Evolutionary conservation across 768 basidiomycete genomes (phyloP), one percentile per base, ranked within the genome.

Genomic region (Suillus ampliporus): DNA sequence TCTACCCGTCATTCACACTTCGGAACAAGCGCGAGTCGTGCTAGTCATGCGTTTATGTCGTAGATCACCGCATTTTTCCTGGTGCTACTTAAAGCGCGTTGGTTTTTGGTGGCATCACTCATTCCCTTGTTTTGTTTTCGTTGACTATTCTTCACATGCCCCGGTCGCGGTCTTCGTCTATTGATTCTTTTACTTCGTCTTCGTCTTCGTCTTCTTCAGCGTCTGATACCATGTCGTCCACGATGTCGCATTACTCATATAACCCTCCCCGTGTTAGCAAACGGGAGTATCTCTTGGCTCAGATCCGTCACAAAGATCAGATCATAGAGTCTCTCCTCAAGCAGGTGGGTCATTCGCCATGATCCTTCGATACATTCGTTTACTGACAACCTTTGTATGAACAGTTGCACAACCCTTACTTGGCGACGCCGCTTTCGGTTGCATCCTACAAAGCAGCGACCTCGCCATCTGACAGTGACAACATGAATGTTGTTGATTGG

Each of bases 261-360:
- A 66, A 71, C 9, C 54, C 70, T 46, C 70, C 75, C 44, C 65
- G 66, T 58, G 51, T 78, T 68, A 95, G 92, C 71, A 94, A 94
- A 79, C 86, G 92, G 62, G 93, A 94, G 70, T 93, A 93, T 71
- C 81, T 95, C 19, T 84, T 94, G 28, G 90, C 91, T 5, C 91
- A 94, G 72, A 89, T 95, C 65, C 84, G 89, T 59, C 92, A 95
- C 78, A 95, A 95, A 78, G 92, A 95, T 77, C 81, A 86, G 21
- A 89, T 94, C 67, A 94, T 95, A 67, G 90, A 93, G 65, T 90
- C 88, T 15, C 84, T 94, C 15, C 83, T 95, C 66, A 93, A 93
- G 72, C 91, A 94, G 80, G 91, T 88, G 38, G 15, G 81, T 73
- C 1, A 37, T 41, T 26, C 11, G 10, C 15, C 11, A 56, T 7